Conservation (phyloP, 2,329 filamentous ascomycete genomes). For the Acephala macrosclerotiorum region DNA sequence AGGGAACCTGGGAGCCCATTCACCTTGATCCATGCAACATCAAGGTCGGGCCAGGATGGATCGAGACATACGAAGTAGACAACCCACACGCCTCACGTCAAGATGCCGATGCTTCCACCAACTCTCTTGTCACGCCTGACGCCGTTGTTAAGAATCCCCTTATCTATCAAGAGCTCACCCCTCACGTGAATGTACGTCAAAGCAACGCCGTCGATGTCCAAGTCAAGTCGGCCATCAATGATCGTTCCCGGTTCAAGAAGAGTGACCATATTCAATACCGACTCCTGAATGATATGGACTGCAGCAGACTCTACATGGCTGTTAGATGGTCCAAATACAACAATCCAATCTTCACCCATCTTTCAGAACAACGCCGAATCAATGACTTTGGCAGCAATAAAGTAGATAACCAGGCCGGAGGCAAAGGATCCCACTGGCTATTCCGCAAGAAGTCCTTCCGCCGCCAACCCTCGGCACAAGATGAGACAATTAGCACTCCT, state of each 20-base stretch:
- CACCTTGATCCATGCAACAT: conserved; percentile 60
- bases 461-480: conserved; percentile 65
- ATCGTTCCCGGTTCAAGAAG: conserved; percentile 72
- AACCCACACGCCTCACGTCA: conserved; percentile 49
- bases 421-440: conserved; percentile 59
- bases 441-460: conserved; percentile 53
- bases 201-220: conserved; percentile 94
- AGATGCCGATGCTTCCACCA: background rate
- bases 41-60: conserved; percentile 62
- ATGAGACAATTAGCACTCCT: conserved; percentile 67
- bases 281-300: conserved; percentile 77
- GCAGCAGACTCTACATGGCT: conserved; percentile 80
- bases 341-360: conserved; percentile 81
- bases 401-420: conserved; percentile 51
- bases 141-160: conserved; percentile 18
- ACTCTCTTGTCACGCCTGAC: conserved; percentile 1
- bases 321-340: conserved; percentile 91
- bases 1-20: conserved; percentile 66
- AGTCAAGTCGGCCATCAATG: conserved; percentile 84
- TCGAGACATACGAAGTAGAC: conserved; percentile 61
- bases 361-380: conserved; percentile 69
- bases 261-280: conserved; percentile 80
- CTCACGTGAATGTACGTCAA: conserved; percentile 86
- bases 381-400: conserved; percentile 63
- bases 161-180: conserved; percentile 84